These are phyloP conservation scores for Solanum chilense DNA, from an alignment of 257 asterid species.

Conservation along the genomic window DNA sequence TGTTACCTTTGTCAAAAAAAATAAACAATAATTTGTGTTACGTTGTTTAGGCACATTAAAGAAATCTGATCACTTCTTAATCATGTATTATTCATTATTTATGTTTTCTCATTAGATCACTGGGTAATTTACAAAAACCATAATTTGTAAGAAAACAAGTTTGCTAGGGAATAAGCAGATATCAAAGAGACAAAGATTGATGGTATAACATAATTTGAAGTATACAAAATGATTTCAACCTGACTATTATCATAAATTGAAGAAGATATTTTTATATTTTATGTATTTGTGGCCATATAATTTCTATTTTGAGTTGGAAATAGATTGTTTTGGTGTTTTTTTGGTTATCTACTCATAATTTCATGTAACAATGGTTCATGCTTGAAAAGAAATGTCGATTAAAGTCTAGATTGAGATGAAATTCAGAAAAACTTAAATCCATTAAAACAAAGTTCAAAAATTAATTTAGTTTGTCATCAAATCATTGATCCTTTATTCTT, in stretches of 20 bases:
- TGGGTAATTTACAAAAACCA: background rate
- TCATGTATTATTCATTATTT: background rate
- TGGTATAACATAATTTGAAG: background rate
- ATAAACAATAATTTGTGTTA: background rate
- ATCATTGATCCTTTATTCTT: background rate
- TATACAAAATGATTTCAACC: background rate
- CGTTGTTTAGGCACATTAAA: background rate
- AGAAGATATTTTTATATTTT: background rate
- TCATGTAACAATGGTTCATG: background rate
- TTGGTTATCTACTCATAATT: background rate
- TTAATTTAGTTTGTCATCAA: background rate
- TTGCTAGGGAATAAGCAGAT: background rate
- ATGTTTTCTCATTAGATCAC: background rate
- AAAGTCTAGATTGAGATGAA: background rate
- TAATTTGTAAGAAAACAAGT: background rate
- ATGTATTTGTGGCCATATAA: background rate
- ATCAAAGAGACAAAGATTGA: background rate
- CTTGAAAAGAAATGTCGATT: background rate
- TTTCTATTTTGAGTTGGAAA: background rate
- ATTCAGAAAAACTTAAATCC: background rate
- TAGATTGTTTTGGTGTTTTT: background rate
- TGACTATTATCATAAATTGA: background rate
- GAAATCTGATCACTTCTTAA: background rate
- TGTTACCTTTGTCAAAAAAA: background rate
- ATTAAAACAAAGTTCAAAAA: background rate